A percentile compares a stretch with the other conserved stretches of the same genome.
phyloP scores from a whole-genome alignment of 225 moss, liverwort and hornwort species.

The Bryoerythrophyllum caledonicum region DNA sequence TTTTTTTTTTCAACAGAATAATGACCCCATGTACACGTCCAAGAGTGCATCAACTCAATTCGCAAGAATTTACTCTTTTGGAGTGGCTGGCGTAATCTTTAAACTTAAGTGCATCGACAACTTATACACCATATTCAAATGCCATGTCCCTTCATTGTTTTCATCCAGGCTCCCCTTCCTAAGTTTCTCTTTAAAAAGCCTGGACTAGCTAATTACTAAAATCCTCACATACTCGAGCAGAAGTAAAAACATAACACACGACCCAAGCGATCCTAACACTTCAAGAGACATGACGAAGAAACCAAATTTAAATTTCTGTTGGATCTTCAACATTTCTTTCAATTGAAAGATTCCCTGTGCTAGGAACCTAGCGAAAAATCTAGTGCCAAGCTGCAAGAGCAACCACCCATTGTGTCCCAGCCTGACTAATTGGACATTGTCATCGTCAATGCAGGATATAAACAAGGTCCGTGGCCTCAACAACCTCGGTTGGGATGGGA shows the following conservation, averaged over 20 bases:
- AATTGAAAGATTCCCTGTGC: neutral
- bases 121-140: too few relatives aligned
- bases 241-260: neutral
- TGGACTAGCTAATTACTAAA: too few relatives aligned
- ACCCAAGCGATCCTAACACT: neutral
- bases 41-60: too few relatives aligned
- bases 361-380: constrained; percentile 4
- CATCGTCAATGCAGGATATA: constrained; percentile 63
- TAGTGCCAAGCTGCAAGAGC: constrained; percentile 16
- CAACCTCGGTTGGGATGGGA: constrained; percentile 57
- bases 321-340: neutral
- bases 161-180: too few relatives aligned
- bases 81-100: too few relatives aligned
- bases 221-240: too few relatives aligned
- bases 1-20: too few relatives aligned
- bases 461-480: constrained; percentile 70
- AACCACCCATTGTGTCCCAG: neutral
- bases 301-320: neutral
- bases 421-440: neutral
- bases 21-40: too few relatives aligned
- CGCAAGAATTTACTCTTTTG: too few relatives aligned
- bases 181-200: neutral
- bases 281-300: neutral
- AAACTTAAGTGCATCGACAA: too few relatives aligned
- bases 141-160: too few relatives aligned